Percentiles rank a stretch among this genome's conserved stretches.
Conservation (phyloP, 2,329 filamentous ascomycete species). For the Botrytis byssoidea region DNA sequence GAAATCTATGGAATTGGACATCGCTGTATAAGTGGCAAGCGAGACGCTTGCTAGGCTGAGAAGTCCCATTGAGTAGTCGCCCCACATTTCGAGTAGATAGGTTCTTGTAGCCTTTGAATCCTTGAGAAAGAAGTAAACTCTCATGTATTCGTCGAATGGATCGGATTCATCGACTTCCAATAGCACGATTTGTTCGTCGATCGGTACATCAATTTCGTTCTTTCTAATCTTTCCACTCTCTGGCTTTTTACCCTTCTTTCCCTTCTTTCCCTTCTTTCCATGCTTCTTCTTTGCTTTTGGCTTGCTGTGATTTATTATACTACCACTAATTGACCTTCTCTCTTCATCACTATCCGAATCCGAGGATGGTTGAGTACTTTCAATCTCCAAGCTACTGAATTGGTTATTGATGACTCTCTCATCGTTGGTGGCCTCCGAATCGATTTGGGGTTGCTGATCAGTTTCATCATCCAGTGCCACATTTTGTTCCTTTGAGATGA, state of each 20-base stretch:
- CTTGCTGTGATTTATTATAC: not conserved
- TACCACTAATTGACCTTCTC: not conserved
- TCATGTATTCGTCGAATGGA: slow-evolving; percentile 33
- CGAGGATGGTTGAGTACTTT: not conserved
- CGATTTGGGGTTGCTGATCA: not conserved
- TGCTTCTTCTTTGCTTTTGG: not conserved
- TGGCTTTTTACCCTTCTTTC: not conserved
- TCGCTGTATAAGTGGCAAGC: slow-evolving; percentile 14
- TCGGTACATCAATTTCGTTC: not conserved
- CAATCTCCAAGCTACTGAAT: not conserved
- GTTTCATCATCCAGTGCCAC: not conserved
- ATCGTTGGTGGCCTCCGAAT: not conserved
- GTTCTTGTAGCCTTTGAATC: slow-evolving; percentile 39
- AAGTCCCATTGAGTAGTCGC: slow-evolving; percentile 37
- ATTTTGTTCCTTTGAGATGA: not conserved
- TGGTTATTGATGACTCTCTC: not conserved
- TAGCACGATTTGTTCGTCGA: not conserved
- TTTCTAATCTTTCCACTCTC: not conserved
- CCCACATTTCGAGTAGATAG: slow-evolving; percentile 38
- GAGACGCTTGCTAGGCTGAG: slow-evolving; percentile 34
- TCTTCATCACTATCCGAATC: not conserved
- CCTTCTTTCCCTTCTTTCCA: not conserved
- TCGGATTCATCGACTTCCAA: slow-evolving; percentile 30
- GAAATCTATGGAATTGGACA: no score
- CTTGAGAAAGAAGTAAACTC: slow-evolving; percentile 41